Evolutionary conservation across 352 stramenopile genomes (phyloP).

Genomic region (Globisporangium canariense): DNA sequence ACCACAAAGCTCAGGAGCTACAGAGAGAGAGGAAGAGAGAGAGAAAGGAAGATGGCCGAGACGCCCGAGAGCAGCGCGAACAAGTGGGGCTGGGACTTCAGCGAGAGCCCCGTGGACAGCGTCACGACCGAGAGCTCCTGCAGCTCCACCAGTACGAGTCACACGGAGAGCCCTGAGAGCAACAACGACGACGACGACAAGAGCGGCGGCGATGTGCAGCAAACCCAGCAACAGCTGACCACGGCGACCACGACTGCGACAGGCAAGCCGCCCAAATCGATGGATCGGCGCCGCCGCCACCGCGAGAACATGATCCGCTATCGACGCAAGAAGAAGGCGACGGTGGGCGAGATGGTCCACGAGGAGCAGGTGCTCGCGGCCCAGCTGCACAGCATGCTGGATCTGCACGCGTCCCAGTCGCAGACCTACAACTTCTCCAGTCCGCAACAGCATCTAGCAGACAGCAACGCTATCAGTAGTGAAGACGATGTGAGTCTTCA

Average conservation of each 20-base stretch:
- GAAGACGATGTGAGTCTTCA: background rate
- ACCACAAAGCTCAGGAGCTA: background rate
- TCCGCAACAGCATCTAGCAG: conserved; percentile 8
- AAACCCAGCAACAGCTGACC: background rate
- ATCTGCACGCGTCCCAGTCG: conserved; percentile 18
- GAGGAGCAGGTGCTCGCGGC: conserved; percentile 29
- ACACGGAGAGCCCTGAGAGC: background rate
- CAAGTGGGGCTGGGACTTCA: background rate
- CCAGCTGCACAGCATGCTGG: conserved; percentile 26
- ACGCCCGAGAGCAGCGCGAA: background rate
- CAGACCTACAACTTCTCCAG: background rate
- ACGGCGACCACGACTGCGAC: background rate
- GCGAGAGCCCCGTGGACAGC: background rate
- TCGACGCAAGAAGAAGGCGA: conserved; percentile 42
- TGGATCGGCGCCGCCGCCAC: conserved; percentile 25
- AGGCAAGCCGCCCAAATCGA: background rate
- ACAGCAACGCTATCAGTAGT: background rate
- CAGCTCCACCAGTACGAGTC: background rate
- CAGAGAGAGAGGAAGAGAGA: background rate
- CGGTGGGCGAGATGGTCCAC: conserved; percentile 29
- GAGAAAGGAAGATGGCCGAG: background rate
- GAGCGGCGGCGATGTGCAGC: background rate
- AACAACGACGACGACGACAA: background rate
- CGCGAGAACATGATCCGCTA: conserved; percentile 49
- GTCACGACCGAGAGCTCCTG: background rate